These are phyloP conservation scores for Vitis amurensis DNA, from an alignment of 164 flowering plant genomes.

Conservation along the genomic window DNA sequence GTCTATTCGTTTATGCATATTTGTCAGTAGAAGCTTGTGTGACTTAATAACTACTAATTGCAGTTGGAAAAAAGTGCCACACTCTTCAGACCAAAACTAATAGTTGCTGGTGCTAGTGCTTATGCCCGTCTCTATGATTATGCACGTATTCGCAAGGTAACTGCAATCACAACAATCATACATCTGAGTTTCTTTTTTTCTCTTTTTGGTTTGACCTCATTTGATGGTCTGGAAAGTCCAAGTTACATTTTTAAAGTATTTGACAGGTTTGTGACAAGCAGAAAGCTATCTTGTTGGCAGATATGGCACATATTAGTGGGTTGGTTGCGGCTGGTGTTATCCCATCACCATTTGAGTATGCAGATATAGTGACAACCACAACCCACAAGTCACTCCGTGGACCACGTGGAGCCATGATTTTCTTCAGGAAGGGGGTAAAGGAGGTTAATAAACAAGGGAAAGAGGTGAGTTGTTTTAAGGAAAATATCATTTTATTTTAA, in stretches of 20 bases:
- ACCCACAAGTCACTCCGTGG: slow-evolving; percentile 99
- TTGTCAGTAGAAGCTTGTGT: not conserved
- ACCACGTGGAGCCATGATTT: slow-evolving; percentile 95
- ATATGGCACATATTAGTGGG: slow-evolving; percentile 99
- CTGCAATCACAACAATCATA: not conserved
- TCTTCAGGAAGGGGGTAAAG: slow-evolving; percentile 86
- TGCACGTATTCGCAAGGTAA: slow-evolving; percentile 89
- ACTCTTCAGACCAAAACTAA: slow-evolving; percentile 88
- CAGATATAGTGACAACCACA: slow-evolving; percentile 97
- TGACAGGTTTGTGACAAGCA: slow-evolving; percentile 91
- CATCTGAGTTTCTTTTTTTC: not conserved
- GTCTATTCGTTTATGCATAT: not conserved
- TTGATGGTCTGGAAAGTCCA: not conserved
- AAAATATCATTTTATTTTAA: not conserved
- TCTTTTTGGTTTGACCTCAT: not conserved
- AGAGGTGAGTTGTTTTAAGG: slow-evolving; percentile 46
- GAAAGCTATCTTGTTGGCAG: slow-evolving; percentile 93
- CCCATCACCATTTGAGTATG: slow-evolving; percentile 97
- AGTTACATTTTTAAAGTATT: slow-evolving; percentile 5
- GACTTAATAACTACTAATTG: slow-evolving; percentile 10
- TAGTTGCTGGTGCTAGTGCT: slow-evolving; percentile 99
- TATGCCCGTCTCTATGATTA: slow-evolving; percentile 96
- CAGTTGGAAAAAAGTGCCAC: slow-evolving; percentile 95
- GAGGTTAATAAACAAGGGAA: slow-evolving; percentile 83
- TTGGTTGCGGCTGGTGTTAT: slow-evolving; percentile 97